A percentile compares a stretch with the other conserved stretches of the same genome.
These are phyloP conservation scores for Trichophyton schoenleinii DNA, from an alignment of 2,329 filamentous ascomycete genomes.

Conservation along the genomic window DNA sequence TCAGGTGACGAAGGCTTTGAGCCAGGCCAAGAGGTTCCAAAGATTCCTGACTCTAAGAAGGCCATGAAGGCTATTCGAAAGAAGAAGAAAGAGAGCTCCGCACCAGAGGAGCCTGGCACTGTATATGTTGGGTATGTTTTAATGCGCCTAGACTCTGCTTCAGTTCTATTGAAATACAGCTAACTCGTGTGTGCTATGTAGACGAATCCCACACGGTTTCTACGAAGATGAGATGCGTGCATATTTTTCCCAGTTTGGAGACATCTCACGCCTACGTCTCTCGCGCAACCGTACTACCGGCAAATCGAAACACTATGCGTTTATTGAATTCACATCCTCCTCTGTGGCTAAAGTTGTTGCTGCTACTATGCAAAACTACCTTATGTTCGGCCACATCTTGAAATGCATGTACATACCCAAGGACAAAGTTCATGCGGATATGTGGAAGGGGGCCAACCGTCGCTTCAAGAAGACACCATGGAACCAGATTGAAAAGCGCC, in stretches of 20 bases:
- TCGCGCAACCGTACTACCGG: conserved; percentile 89
- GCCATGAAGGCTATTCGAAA: conserved; percentile 40
- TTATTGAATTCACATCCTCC: conserved; percentile 68
- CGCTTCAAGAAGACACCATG: conserved; percentile 81
- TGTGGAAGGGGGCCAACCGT: conserved; percentile 83
- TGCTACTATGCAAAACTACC: conserved; percentile 95
- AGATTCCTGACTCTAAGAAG: conserved; percentile 34
- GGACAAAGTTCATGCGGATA: conserved; percentile 63
- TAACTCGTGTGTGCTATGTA: conserved; percentile 18
- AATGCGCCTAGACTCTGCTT: not conserved
- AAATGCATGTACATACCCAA: conserved; percentile 69
- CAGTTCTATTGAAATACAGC: not conserved
- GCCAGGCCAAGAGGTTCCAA: conserved; percentile 31
- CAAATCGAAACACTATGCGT: conserved; percentile 83
- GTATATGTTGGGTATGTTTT: conserved; percentile 62
- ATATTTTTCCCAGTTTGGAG: conserved; percentile 89
- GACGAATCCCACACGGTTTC: conserved; percentile 84
- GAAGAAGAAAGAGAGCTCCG: conserved; percentile 33
- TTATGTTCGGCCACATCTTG: conserved; percentile 86
- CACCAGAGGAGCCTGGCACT: conserved; percentile 50
- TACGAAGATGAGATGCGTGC: conserved; percentile 90
- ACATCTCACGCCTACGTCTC: conserved; percentile 64
- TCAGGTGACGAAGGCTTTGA: conserved; percentile 37
- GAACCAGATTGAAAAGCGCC: conserved; percentile 70
- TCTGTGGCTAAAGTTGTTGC: conserved; percentile 85